Evolutionary conservation across 805 yeast genomes (phyloP), one percentile per base, ranked within the genome.

Genomic region (Starmerella stigmatis): DNA sequence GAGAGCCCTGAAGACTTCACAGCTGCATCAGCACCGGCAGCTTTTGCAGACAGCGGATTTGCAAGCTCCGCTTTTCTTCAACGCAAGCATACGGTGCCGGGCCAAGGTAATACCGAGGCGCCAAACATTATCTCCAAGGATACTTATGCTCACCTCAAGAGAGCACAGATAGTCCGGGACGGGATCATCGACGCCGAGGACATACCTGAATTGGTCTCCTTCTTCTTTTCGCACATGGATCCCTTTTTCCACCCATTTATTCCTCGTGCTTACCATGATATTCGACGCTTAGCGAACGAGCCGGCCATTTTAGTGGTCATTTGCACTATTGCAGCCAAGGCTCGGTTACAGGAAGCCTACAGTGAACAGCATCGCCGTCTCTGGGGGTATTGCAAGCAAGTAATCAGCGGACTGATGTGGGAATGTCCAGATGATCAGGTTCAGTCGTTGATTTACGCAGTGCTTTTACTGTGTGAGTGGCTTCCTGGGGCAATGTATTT

Each of bases 381-480:
- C 8, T 47, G 47, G 47, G 31, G 31, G 20, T 47, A 43, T 23
- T 44, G 43, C 25, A 32, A 38, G 26, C 31, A 31, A 16, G 31
- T 29, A 19, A 16, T 43, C n/a, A 29, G 40, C 23, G 31, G 33
- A 3, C 17, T 32, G 31, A 37, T 45, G 36, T 47, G 50, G 50
- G 44, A 39, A 26, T 40, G 46, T 21, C 41, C 44, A 5, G 26
- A 21, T 9, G 29, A 40, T 8, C 32, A 47, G 19, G 42, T 40
- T 3, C 37, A 44, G 26, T 47, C 50, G 12, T 26, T 45, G 11
- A 22, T 47, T 3, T 47, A 38, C 19, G 50, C 50, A 4, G 85
- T 88, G 58, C 64, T 88, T 40, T 66, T 88, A 16, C 80, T 85
- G 55, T 83, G 95, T 0, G 96, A 89, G 61, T 88, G 97, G 97